Evolutionary conservation across 148 eudicot genomes (phyloP), one percentile per base, ranked within the genome.

Genomic region (Talinum fruticosum): DNA sequence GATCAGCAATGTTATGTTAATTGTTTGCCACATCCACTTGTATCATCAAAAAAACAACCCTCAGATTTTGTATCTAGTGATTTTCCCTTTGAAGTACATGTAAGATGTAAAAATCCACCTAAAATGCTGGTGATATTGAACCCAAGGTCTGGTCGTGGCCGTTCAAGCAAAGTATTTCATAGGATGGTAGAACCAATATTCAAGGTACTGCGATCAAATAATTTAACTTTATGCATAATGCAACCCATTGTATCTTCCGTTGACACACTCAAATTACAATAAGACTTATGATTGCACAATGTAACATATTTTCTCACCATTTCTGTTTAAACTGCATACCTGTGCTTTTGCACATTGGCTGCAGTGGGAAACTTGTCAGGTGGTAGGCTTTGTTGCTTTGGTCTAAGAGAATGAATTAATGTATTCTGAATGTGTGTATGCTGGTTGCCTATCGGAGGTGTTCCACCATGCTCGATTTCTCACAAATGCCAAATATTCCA

Each of bases 1-100:
- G 99, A 95, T 88, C 99, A 88, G 84, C 96, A 93, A 78, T 95
- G 97, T 80, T 93, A 83, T 87, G 87, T 95, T 28, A 95, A 95
- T 80, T 87, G 87, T 77, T 84, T 91, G 83, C 99, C 94, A 62
- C 99, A 95, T 87, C 99, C 97, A 70, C 80, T 95, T 82, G 89
- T 85, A 77, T 88, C 96, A 47, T 87, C 90, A 74, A 89, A 91
- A 86, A 95, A 95, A 86, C 91, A 86, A 86, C 71, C 86, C 82
- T 80, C 92, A 36, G 97, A 91, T 76, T 75, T 81, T 49, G 66
- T 80, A 72, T 71, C 85, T 78, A 85, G 74, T 88, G 94, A 91
- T 82, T 85, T 92, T 83, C 80, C 88, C 72, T 83, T 86, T 71
- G 98, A 90, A 76, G 79, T 87, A 69, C 87, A 86, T 75, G 79